Evolutionary conservation across 176 grass and related monocot species (phyloP).

Genomic region (Themeda triandra): DNA sequence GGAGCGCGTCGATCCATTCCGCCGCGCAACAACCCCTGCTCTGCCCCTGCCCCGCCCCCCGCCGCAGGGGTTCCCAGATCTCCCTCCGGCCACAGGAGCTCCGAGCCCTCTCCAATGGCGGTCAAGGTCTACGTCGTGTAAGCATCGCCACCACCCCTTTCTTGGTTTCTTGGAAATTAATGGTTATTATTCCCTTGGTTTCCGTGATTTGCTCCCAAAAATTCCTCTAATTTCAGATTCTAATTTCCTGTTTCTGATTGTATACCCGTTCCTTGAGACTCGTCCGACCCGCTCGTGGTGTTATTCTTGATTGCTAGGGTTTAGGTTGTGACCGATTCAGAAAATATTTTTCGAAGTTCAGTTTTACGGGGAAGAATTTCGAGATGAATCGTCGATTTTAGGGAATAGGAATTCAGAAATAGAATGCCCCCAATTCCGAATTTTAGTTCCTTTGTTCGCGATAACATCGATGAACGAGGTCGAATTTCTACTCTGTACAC

Average conservation of each 20-base stretch:
- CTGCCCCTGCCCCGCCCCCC: neutral
- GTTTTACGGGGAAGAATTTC: neutral
- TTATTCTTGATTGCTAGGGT: neutral
- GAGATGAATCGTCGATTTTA: neutral
- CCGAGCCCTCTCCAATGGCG: conserved; percentile 57
- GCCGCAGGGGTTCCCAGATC: conserved; percentile 20
- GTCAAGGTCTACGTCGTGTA: conserved; percentile 87
- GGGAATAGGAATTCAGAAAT: neutral
- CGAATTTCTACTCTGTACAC: neutral
- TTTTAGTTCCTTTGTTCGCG: neutral
- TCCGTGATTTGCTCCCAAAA: neutral
- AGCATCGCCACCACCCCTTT: conserved; percentile 27
- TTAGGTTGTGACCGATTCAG: neutral
- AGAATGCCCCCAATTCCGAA: neutral
- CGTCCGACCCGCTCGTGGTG: neutral
- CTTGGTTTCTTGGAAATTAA: conserved; percentile 12
- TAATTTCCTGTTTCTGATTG: neutral
- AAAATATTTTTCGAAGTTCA: neutral
- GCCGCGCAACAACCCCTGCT: neutral
- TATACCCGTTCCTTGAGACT: neutral
- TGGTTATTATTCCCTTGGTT: neutral
- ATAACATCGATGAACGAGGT: neutral
- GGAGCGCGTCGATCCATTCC: neutral
- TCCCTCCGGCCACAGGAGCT: conserved; percentile 18
- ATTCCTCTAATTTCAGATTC: neutral